phyloP scores from a whole-genome alignment of 352 stramenopile genomes.

The Phytopythium delawarense region DNA sequence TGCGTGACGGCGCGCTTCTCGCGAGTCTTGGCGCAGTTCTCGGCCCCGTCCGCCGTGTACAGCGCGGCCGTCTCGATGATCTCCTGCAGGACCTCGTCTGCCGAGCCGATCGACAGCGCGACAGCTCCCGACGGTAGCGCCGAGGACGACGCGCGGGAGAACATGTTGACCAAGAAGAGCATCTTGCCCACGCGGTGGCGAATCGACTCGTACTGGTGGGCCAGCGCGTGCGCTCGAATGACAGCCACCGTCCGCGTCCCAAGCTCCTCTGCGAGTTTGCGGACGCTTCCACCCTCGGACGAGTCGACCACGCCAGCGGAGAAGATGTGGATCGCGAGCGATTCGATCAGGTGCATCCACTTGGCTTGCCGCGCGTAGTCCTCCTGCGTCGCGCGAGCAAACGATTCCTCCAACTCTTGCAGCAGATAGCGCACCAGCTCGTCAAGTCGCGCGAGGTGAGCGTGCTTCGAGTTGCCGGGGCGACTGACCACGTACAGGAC shows the following conservation, averaged over 20 bases:
- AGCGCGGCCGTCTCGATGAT: background rate
- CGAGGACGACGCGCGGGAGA: background rate
- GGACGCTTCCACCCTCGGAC: conserved; percentile 6
- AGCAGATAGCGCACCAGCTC: conserved; percentile 29
- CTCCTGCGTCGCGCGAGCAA: conserved; percentile 49
- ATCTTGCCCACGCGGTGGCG: conserved; percentile 53
- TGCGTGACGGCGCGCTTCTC: conserved; percentile 23
- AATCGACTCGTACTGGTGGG: conserved; percentile 78
- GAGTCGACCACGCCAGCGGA: background rate
- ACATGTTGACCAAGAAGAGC: conserved; percentile 39
- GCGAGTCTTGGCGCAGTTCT: background rate
- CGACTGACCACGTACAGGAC: conserved; percentile 1
- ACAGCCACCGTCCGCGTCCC: background rate
- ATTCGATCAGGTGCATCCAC: conserved; percentile 57
- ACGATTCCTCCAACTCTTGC: conserved; percentile 49
- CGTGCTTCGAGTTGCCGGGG: background rate
- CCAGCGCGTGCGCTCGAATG: conserved; percentile 26
- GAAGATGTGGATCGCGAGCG: conserved; percentile 47
- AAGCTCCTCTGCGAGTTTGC: conserved; percentile 4
- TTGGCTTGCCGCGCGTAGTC: conserved; percentile 74
- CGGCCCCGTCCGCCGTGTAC: background rate
- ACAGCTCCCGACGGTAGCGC: background rate
- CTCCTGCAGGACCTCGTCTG: background rate
- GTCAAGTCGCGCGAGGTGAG: background rate
- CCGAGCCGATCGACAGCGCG: background rate